phyloP scores from a whole-genome alignment of 139 green algal genomes.

The Coccomyxa sp. region DNA sequence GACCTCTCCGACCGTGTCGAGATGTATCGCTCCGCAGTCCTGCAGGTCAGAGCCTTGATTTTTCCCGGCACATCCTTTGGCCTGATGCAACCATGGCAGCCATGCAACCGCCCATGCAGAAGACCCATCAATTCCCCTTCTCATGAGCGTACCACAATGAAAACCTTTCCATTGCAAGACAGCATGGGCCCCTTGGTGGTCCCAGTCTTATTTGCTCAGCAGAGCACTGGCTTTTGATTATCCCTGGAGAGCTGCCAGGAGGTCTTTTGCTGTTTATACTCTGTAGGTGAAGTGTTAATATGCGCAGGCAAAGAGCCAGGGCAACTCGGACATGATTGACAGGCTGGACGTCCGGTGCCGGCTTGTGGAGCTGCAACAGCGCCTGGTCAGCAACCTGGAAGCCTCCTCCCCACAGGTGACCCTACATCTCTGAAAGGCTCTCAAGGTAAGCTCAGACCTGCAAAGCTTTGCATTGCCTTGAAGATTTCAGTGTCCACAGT shows the following conservation, averaged over 20 bases:
- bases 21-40: slow-evolving; percentile 48
- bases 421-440: background rate
- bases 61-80: too few species aligned
- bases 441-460: background rate
- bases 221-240: too few species aligned
- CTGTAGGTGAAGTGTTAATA: too few species aligned
- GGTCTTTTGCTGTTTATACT: too few species aligned
- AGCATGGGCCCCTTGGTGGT: too few species aligned
- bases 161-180: too few species aligned
- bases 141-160: background rate
- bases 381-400: slow-evolving; percentile 6
- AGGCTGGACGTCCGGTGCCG: slow-evolving; percentile 40
- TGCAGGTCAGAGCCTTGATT: too few species aligned
- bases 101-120: background rate
- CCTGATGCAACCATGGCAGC: background rate
- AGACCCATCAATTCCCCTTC: background rate
- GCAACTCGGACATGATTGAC: slow-evolving; percentile 46
- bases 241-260: too few species aligned
- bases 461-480: background rate
- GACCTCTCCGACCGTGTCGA: slow-evolving; percentile 50
- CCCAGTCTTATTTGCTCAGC: too few species aligned
- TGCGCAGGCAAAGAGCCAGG: slow-evolving; percentile 55
- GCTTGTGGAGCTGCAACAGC: slow-evolving; percentile 52
- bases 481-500: background rate
- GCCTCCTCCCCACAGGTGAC: background rate